A percentile compares a stretch with the other conserved stretches of the same genome.
Evolutionary conservation across 768 basidiomycete genomes (phyloP).

Genomic region (Dioszegia crocea): DNA sequence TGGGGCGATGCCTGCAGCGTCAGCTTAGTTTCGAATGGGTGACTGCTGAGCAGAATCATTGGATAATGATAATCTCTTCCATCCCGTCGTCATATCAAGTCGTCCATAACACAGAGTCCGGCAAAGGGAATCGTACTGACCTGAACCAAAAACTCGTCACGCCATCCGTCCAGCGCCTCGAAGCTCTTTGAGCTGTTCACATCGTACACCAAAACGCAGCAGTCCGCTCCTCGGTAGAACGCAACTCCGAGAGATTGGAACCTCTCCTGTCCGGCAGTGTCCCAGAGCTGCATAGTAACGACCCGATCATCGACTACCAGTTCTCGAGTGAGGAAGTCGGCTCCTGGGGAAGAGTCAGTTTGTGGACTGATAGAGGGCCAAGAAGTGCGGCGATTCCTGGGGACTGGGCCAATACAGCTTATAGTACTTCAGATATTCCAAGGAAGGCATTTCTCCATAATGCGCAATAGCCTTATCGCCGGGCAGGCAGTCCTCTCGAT

Average conservation of each 20-base stretch:
- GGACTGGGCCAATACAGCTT: too few relatives aligned
- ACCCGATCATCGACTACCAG: slow-evolving; percentile 97
- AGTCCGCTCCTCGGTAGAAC: slow-evolving; percentile 98
- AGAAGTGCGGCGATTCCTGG: too few relatives aligned
- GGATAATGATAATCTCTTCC: too few relatives aligned
- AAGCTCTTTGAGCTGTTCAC: slow-evolving; percentile 98
- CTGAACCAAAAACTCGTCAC: slow-evolving; percentile 94
- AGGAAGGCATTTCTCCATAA: too few relatives aligned
- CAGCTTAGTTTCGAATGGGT: too few relatives aligned
- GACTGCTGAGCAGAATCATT: too few relatives aligned
- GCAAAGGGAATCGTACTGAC: too few relatives aligned
- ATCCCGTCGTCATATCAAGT: too few relatives aligned
- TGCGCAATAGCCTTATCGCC: too few relatives aligned
- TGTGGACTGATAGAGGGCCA: not conserved
- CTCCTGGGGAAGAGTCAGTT: slow-evolving; percentile 26
- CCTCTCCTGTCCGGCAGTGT: slow-evolving; percentile 98
- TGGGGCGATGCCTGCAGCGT: slow-evolving; percentile 77
- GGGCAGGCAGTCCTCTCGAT: too few relatives aligned
- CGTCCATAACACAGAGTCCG: too few relatives aligned
- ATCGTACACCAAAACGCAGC: slow-evolving; percentile 98
- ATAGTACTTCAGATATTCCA: too few relatives aligned
- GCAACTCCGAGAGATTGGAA: slow-evolving; percentile 99
- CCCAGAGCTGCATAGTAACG: slow-evolving; percentile 99
- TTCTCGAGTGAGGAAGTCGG: slow-evolving; percentile 77
- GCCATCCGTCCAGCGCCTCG: slow-evolving; percentile 97